A percentile compares a stretch with the other conserved stretches of the same genome.
phyloP scores from a whole-genome alignment of 805 yeast genomes.

The Grigorovia humatica region DNA sequence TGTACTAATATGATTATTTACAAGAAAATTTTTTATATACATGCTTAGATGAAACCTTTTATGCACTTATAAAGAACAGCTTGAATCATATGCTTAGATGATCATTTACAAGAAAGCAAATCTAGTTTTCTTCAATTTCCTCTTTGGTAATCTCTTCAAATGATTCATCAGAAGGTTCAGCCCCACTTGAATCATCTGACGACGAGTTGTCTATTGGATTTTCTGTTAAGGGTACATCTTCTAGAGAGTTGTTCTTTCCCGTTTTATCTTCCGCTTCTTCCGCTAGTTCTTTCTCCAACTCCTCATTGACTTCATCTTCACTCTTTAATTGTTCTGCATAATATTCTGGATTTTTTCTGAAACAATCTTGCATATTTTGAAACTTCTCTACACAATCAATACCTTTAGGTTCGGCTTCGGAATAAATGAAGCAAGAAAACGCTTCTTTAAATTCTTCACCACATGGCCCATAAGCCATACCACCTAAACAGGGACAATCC shows the following conservation, averaged over 20 bases:
- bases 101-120: neutral
- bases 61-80: no score
- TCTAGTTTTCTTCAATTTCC: neutral
- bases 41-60: neutral
- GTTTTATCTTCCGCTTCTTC: neutral
- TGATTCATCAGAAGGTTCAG: neutral
- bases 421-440: slow-evolving; percentile 88
- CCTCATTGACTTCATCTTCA: slow-evolving; percentile 11
- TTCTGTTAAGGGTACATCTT: neutral
- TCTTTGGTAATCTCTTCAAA: neutral
- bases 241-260: neutral
- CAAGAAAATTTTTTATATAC: neutral
- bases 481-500: slow-evolving; percentile 99
- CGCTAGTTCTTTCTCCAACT: neutral
- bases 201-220: neutral
- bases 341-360: slow-evolving; percentile 85
- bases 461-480: slow-evolving; percentile 99
- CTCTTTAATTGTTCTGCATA: slow-evolving; percentile 64
- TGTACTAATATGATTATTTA: neutral
- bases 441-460: slow-evolving; percentile 95
- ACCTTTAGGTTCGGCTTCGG: slow-evolving; percentile 94
- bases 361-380: slow-evolving; percentile 88
- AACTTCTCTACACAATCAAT: slow-evolving; percentile 90
- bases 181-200: neutral
- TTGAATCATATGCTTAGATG: no score